Percentiles rank a stretch among this genome's conserved stretches.
Conservation (phyloP, 495 filamentous ascomycete genomes). For the Xylaria grammica region DNA sequence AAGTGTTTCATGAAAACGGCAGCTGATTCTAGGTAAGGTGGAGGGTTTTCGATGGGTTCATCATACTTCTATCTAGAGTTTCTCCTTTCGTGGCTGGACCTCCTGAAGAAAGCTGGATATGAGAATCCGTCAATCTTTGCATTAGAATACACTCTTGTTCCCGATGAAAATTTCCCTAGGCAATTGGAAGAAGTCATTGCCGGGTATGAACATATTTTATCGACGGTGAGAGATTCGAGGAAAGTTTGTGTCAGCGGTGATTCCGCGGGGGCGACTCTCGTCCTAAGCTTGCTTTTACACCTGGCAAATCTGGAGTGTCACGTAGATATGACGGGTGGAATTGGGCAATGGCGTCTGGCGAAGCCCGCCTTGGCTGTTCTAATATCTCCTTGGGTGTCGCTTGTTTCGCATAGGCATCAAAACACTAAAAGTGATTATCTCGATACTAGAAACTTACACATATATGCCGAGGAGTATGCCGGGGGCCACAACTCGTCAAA, state of each 20-base stretch:
- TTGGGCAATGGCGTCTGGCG: slow-evolving; percentile 28
- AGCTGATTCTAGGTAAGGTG: slow-evolving; percentile 51
- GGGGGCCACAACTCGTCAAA: slow-evolving; percentile 50
- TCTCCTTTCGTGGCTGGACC: slow-evolving; percentile 65
- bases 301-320: slow-evolving; percentile 43
- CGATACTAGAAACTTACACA: slow-evolving; percentile 56
- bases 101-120: slow-evolving; percentile 64
- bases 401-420: slow-evolving; percentile 59
- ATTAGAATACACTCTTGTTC: slow-evolving; percentile 80
- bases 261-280: slow-evolving; percentile 73
- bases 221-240: slow-evolving; percentile 54
- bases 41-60: slow-evolving; percentile 80
- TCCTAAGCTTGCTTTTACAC: slow-evolving; percentile 68
- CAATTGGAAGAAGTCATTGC: slow-evolving; percentile 68
- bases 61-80: slow-evolving; percentile 83
- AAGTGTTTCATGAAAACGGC: not conserved
- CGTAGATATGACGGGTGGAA: slow-evolving; percentile 38
- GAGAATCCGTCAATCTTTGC: slow-evolving; percentile 77
- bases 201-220: slow-evolving; percentile 70
- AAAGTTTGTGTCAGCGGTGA: slow-evolving; percentile 72
- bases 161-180: slow-evolving; percentile 69
- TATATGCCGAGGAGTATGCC: slow-evolving; percentile 69
- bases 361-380: slow-evolving; percentile 57
- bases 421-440: slow-evolving; percentile 69
- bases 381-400: slow-evolving; percentile 66